These are phyloP conservation scores for Adenanthera pavonina DNA, from an alignment of 306 rosid genomes.

Conservation along the genomic window DNA sequence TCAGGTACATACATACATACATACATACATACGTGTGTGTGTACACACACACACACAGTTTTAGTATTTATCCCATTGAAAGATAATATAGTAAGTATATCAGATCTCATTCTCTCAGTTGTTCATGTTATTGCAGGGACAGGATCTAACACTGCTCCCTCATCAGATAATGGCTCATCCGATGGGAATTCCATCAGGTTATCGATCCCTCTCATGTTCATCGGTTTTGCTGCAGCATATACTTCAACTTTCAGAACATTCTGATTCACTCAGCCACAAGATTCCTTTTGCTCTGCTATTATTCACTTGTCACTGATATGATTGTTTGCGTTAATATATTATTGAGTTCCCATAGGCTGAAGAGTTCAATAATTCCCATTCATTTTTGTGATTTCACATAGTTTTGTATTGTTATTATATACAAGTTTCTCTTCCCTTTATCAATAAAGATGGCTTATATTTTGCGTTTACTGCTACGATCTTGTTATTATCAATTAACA, in stretches of 20 bases:
- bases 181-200: constrained; percentile 57
- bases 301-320: constrained; percentile 16
- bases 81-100: not conserved
- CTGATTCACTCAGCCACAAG: constrained; percentile 39
- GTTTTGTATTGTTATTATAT: constrained; percentile 36
- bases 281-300: constrained; percentile 9
- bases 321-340: constrained; percentile 2
- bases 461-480: not conserved
- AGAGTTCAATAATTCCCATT: constrained; percentile 23
- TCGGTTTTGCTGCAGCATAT: constrained; percentile 57
- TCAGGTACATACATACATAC: constrained; percentile 50
- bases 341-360: not conserved
- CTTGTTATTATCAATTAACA: not conserved
- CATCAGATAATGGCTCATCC: constrained; percentile 55
- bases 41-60: no score
- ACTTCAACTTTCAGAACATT: constrained; percentile 43
- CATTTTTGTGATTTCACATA: constrained; percentile 27
- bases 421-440: constrained; percentile 23
- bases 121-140: constrained; percentile 47
- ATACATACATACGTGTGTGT: no score
- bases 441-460: constrained; percentile 36
- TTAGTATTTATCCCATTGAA: constrained; percentile 2
- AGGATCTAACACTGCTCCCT: constrained; percentile 63
- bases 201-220: constrained; percentile 54
- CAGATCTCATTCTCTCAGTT: not conserved